A percentile compares a stretch with the other conserved stretches of the same genome.
phyloP scores from a whole-genome alignment of 176 grass and related monocot species.

The Leersia perrieri region DNA sequence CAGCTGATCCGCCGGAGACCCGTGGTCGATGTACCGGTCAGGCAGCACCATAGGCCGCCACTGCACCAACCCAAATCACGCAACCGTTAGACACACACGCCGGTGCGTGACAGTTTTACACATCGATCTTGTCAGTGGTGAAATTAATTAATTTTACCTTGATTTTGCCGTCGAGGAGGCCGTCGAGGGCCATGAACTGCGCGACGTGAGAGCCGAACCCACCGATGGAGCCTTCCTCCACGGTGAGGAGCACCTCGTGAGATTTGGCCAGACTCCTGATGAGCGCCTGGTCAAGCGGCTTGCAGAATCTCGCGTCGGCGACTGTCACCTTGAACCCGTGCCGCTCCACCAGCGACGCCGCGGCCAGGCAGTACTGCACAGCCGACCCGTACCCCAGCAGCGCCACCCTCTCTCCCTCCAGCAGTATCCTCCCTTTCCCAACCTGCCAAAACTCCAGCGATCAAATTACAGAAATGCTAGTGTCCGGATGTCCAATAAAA shows the following conservation, averaged over 20 bases:
- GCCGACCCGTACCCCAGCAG: conserved; percentile 88
- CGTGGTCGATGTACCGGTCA: conserved; percentile 89
- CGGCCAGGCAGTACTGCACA: conserved; percentile 80
- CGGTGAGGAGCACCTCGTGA: conserved; percentile 90
- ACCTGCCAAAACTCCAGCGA: conserved; percentile 42
- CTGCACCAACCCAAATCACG: conserved; percentile 43
- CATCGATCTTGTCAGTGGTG: not conserved
- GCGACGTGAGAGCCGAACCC: conserved; percentile 94
- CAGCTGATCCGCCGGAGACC: conserved; percentile 82
- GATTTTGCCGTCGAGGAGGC: conserved; percentile 79
- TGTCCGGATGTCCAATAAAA: too few species aligned
- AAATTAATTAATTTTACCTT: conserved; percentile 64
- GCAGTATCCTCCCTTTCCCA: conserved; percentile 75
- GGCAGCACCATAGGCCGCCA: conserved; percentile 95
- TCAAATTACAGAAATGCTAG: too few species aligned
- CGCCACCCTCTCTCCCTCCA: conserved; percentile 81
- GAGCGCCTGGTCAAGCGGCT: conserved; percentile 79
- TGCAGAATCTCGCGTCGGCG: conserved; percentile 93
- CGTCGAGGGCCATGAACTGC: conserved; percentile 89
- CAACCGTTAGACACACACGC: not conserved
- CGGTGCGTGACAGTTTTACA: too few species aligned
- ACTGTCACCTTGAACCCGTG: conserved; percentile 78
- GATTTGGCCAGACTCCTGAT: conserved; percentile 71
- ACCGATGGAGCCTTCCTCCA: conserved; percentile 96
- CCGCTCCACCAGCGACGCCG: conserved; percentile 51